Base-by-base conservation (phyloP, 352 stramenopile species). In the Phytophthora multivora region DNA sequence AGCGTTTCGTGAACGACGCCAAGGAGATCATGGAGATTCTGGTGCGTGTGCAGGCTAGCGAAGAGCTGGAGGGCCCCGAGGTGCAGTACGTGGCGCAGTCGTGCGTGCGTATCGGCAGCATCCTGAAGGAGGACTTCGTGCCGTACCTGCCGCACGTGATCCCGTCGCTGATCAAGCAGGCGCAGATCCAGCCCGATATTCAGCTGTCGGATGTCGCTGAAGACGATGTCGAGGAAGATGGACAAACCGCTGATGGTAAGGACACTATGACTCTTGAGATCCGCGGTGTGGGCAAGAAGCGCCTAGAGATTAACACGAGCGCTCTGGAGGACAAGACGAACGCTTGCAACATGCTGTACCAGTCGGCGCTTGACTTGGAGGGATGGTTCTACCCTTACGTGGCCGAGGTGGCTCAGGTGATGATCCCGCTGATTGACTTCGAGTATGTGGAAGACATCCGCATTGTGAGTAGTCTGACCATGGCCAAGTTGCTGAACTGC, bases 11-110 rank as follows among this genome's bases (percentile, higher is more conserved):
- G 3, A 66, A 54, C 10, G 87, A 96, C 59, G 87, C 87, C 36
- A 89, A 88, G 71, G 79, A 78, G n/a, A 83, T 96, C 39, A 96
- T 96, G 87, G 83, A 93, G 65, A 93, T 94, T 56, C 59, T 96
- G 35, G 73, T 96, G 47, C 80, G 77, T 45, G 77, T 92, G 46
- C 84, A 93, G 59, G 61, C 75, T 23, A 90, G 79, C 46, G 81
- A 91, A 48, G 79, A 86, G 39, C 66, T 89, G 1, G 83, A 89
- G 45, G 83, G 83, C 0, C 77, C 84, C 0, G 87, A 93, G 68
- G 78, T 92, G 50, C 87, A 94, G 71, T 96, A 96, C 69, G 80
- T 96, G 18, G 83, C 87, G 18, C 87, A 96, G 68, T 88, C 87
- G 36, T 96, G 87, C 48, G 86, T 93, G 50, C 85, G 87, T 51